Conservation (phyloP, 1,139 yeast species). For the Candida sp. region DNA sequence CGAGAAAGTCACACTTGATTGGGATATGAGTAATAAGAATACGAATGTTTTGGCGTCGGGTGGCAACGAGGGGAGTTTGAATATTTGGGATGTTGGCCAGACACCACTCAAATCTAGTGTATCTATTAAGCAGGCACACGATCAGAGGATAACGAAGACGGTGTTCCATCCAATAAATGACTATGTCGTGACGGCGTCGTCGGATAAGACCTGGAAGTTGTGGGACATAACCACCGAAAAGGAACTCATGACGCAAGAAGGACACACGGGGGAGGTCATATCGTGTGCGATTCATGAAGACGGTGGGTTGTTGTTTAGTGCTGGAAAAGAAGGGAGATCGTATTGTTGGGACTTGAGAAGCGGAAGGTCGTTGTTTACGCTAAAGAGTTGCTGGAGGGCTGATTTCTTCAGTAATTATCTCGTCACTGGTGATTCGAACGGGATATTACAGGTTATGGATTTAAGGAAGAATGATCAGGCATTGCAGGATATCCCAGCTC, state of each 20-base stretch:
- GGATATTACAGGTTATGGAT: constrained; percentile 87
- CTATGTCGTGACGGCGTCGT: constrained; percentile 72
- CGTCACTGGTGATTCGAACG: constrained; percentile 88
- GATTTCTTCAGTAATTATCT: constrained; percentile 75
- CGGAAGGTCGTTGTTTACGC: constrained; percentile 65
- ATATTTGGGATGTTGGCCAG: constrained; percentile 51
- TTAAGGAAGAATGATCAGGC: constrained; percentile 47
- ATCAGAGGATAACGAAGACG: constrained; percentile 62
- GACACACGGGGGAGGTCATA: constrained; percentile 80
- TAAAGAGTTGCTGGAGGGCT: constrained; percentile 73
- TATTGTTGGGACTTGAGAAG: constrained; percentile 88
- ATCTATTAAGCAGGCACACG: constrained; percentile 43
- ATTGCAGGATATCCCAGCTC: constrained; percentile 71
- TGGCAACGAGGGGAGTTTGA: constrained; percentile 67
- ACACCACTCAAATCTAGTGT: constrained; percentile 17
- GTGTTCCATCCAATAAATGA: constrained; percentile 67
- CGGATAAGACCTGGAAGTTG: constrained; percentile 87
- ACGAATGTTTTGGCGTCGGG: constrained; percentile 48
- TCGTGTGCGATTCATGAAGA: constrained; percentile 71
- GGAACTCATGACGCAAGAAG: constrained; percentile 65
- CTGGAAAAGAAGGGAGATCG: constrained; percentile 79
- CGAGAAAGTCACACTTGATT: constrained; percentile 73
- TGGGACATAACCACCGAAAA: constrained; percentile 64
- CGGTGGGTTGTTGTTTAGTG: constrained; percentile 78
- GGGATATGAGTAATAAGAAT: constrained; percentile 40